Evolutionary conservation across 2,329 filamentous ascomycete genomes (phyloP), one percentile per base, ranked within the genome.

Genomic region (Plectosphaerella plurivora): DNA sequence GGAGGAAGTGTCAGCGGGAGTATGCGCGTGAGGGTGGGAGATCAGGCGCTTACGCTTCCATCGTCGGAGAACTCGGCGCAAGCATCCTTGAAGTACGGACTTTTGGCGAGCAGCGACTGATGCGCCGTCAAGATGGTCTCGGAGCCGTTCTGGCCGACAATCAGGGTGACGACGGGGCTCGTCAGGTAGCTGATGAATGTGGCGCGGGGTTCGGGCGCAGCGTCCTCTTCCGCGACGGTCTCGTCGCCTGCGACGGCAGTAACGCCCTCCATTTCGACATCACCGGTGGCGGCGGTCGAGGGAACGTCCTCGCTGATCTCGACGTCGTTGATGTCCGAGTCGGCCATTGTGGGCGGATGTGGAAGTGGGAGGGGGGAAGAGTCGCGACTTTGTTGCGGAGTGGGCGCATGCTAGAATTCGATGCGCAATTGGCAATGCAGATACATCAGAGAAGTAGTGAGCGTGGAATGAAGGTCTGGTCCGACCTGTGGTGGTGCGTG

Each of bases 41-140:
- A 18, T 18, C n/a, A n/a, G 41, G 41, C n/a, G 73, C 82, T 57
- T 70, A 88, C 87, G 53, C 77, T 79, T 47, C 78, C 78, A 50
- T 83, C 80, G 33, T 82, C 76, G 46, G 75, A 74, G 63, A 91
- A 88, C 48, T 78, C 69, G 11, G 78, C 74, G 63, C 86, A 84
- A 7, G 80, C 75, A 20, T 84, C 79, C 11, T 76, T 75, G 64
- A 97, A 90, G 68, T 80, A 91, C 0, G 91, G 89, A 44, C 89
- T 93, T 65, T 86, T 80, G 11, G 73, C 64, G 36, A 97, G 77
- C 24, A 97, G 78, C 3, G 77, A 85, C 71, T 96, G 87, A 68
- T 97, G 92, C 7, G 90, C 90, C 22, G 83, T 86, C 53, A 97
- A 78, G 33, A 84, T 75, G 10, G 82, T 84, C 61, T 81, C 76